Conservation (phyloP, 106 monocot species). For the Dioscorea alata region DNA sequence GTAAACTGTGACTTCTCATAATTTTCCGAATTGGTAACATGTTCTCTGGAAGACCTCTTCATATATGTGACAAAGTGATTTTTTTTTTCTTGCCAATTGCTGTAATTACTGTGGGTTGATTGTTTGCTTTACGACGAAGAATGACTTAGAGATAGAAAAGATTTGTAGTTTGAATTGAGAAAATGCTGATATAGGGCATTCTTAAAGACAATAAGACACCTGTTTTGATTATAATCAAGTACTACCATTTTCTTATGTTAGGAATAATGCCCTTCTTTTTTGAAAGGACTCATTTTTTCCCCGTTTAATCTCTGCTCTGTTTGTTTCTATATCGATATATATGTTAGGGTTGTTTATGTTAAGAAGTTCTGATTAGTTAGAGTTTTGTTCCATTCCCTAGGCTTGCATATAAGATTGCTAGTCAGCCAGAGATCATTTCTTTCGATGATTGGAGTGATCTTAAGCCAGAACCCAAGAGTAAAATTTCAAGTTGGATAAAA, state of each 20-base stretch:
- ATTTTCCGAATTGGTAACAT: too few species aligned
- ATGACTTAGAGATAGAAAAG: too few species aligned
- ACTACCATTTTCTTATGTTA: background rate
- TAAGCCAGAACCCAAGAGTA: slow-evolving; percentile 43
- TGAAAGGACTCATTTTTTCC: background rate
- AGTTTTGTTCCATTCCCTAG: slow-evolving; percentile 21
- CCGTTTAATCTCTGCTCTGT: background rate
- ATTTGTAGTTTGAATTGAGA: too few species aligned
- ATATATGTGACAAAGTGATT: too few species aligned
- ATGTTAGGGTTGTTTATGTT: background rate
- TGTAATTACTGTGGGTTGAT: too few species aligned
- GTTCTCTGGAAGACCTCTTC: too few species aligned
- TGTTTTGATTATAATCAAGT: background rate
- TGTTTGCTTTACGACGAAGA: too few species aligned
- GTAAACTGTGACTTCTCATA: too few species aligned
- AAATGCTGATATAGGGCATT: too few species aligned
- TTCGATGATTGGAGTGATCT: slow-evolving; percentile 70
- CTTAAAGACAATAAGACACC: too few species aligned
- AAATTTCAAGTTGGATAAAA: slow-evolving; percentile 75
- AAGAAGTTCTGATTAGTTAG: background rate
- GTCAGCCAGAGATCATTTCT: slow-evolving; percentile 66
- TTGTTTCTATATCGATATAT: background rate
- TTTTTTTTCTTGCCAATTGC: too few species aligned
- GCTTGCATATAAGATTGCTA: slow-evolving; percentile 46
- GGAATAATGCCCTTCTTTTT: background rate